Conservation (phyloP, 164 flowering plant species). For the Vitis vinifera region ASM3070453v1 NC_081810.1:20260501-20261000, state of each 20-base stretch:
- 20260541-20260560: no score
- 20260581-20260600: no score
- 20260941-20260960: conserved; percentile 97
- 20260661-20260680: no score
- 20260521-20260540: no score
- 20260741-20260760: conserved; percentile 2
- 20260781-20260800: conserved; percentile 18
- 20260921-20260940: conserved; percentile 67
- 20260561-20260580: no score
- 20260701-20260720: no score
- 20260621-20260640: no score
- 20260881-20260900: conserved; percentile 53
- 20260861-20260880: conserved; percentile 38
- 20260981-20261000: neutral
- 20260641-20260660: no score
- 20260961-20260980: conserved; percentile 63
- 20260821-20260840: conserved; percentile 15
- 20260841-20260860: conserved; percentile 4
- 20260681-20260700: no score
- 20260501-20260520: no score
- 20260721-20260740: conserved; percentile 21
- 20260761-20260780: conserved; percentile 22
- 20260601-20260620: no score
- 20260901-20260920: conserved; percentile 13
- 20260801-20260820: conserved; percentile 19